Base-by-base conservation (phyloP, 192 early-diverging fungal genomes). In the Cetraspora pellucida region DNA sequence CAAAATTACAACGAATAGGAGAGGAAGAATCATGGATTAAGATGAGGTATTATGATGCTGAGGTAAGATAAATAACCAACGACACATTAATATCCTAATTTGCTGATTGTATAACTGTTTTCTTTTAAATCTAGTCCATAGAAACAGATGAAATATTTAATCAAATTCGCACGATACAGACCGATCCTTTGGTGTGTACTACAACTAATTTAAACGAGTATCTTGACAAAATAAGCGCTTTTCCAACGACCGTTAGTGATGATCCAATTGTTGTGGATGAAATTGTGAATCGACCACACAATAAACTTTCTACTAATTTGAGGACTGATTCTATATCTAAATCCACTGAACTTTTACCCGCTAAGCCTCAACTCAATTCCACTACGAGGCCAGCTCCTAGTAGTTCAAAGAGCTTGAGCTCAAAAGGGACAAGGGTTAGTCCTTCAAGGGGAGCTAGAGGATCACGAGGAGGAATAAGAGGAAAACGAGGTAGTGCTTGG, bases 11-110 rank as follows among this genome's bases (percentile, higher is more conserved):
- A 72, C 79, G 87, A n/a, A 79, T 85, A 75, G 84, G 84, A 17
- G 89, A 93, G 43, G 91, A 93, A 63, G 93, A 95, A 77, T 84
- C 80, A 30, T 95, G 93, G 93, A 85, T 87, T 50, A 83, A 84
- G 37, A 79, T 94, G 37, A 78, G 84, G 9, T 92, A 91, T 73
- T 91, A 81, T 85, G 87, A 90, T 78, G 77, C 76, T 45, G 73
- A 83, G 28, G 89, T 90, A 85, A 81, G 84, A 2, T 0, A 44
- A 65, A 30, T 2, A n/a, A 1, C 19, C 11, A 52, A 52, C 14
- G 3, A 52, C 13, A 13, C 25, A 17, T 19, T 65, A 19, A 9
- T 37, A 5, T 31, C 4, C 19, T 14, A n/a, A 10, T 44, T 65
- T 65, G 17, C 14, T 64, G 1, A 52, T 52, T 52, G 19, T 52